phyloP scores from a whole-genome alignment of 2,329 filamentous ascomycete species.

The Metarhizium sp. region DNA sequence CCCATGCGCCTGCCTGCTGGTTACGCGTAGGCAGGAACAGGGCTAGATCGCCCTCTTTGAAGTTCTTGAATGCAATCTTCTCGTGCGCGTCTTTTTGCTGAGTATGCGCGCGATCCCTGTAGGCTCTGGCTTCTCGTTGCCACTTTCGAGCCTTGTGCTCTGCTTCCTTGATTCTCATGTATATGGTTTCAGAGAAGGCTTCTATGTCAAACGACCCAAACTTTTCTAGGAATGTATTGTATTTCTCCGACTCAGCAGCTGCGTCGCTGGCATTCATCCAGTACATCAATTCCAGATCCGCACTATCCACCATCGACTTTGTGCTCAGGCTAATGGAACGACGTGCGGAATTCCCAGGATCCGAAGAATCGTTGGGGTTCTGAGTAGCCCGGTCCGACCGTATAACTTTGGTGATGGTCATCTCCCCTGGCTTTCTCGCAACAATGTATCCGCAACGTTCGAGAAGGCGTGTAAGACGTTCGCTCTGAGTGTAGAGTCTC shows the following conservation, averaged over 20 bases:
- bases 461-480: constrained; percentile 71
- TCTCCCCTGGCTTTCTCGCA: constrained; percentile 59
- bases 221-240: constrained; percentile 62
- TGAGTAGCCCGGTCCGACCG: constrained; percentile 46
- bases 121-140: constrained; percentile 78
- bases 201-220: constrained; percentile 77
- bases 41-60: constrained; percentile 93
- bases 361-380: constrained; percentile 48
- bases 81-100: constrained; percentile 81
- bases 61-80: constrained; percentile 91
- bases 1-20: constrained; percentile 91
- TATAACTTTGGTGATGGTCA: constrained; percentile 65
- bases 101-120: constrained; percentile 76
- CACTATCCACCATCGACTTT: constrained; percentile 48
- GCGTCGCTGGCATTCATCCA: constrained; percentile 68
- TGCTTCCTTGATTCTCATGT: constrained; percentile 85
- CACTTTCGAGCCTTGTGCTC: constrained; percentile 90
- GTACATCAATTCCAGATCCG: constrained; percentile 65
- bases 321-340: constrained; percentile 42
- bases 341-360: constrained; percentile 43
- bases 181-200: constrained; percentile 72
- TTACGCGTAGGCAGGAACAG: constrained; percentile 91
- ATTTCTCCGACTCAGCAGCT: constrained; percentile 62
- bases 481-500: constrained; percentile 72
- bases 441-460: constrained; percentile 82